phyloP scores from a whole-genome alignment of 2,329 filamentous ascomycete genomes.

The Monosporascus ibericus region DNA sequence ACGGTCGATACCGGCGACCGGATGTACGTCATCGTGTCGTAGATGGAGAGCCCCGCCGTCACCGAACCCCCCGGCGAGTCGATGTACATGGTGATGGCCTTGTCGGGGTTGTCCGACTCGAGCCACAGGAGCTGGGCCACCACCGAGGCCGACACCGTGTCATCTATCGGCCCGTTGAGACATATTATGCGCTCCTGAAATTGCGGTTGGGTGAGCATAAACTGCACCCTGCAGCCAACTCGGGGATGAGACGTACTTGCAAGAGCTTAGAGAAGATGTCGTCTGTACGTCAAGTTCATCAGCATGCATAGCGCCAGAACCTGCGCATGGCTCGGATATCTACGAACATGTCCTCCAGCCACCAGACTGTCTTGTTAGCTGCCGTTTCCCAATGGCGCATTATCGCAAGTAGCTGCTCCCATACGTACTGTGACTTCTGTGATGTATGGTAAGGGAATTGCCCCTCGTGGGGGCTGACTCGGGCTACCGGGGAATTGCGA shows the following conservation, averaged over 20 bases:
- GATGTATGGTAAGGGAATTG: slow-evolving; percentile 55
- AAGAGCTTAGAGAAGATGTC: slow-evolving; percentile 78
- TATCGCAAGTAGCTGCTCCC: slow-evolving; percentile 4
- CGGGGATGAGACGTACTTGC: slow-evolving; percentile 45
- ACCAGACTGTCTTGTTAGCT: slow-evolving; percentile 51
- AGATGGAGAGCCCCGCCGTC: slow-evolving; percentile 82
- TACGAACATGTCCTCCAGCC: slow-evolving; percentile 72
- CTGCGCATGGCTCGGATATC: slow-evolving; percentile 2
- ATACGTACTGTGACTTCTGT: slow-evolving; percentile 44
- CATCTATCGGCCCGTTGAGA: slow-evolving; percentile 86
- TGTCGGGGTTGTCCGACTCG: slow-evolving; percentile 91
- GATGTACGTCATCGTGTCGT: slow-evolving; percentile 99
- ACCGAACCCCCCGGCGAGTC: slow-evolving; percentile 94
- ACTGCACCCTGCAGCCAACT: not conserved
- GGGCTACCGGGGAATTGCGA: slow-evolving; percentile 32
- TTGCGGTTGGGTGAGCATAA: slow-evolving; percentile 5
- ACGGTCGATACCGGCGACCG: slow-evolving; percentile 88
- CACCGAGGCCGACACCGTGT: slow-evolving; percentile 84
- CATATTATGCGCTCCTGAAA: slow-evolving; percentile 86
- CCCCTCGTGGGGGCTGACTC: slow-evolving; percentile 22
- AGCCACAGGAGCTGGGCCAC: slow-evolving; percentile 96
- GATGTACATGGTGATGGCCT: slow-evolving; percentile 96
- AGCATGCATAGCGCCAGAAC: slow-evolving; percentile 1
- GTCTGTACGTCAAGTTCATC: slow-evolving; percentile 41
- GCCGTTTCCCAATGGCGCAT: not conserved